Base-by-base conservation (phyloP, 371 early-diverging fungal genomes). In the Mucor lusitanicus region DNA sequence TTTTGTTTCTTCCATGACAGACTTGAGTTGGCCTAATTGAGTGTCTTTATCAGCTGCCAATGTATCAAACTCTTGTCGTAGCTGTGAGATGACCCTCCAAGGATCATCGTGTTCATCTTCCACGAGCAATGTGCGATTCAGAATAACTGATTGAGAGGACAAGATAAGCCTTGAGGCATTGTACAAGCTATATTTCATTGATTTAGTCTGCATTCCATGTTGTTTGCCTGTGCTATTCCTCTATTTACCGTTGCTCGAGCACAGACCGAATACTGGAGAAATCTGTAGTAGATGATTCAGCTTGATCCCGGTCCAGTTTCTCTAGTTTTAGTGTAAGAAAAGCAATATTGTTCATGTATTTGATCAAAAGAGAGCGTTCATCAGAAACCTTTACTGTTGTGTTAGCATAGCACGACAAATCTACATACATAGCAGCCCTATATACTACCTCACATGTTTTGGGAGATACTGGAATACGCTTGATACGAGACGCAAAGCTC, bases 401-500 rank as follows among this genome's bases (percentile, higher is more conserved):
- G 37, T 37, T 37, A 37, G 37, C 0, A 11, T 37, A 37, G 8
- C 13, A 4, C 37, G 4, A 13, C 37, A 37, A 37, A 4, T 13
- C 37, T 37, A 13, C 13, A 9, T 6, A 35, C 1, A 9, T n/a
- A n/a, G n/a, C n/a, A n/a, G n/a, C n/a, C n/a, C n/a, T n/a, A n/a
- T n/a, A n/a, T n/a, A n/a, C n/a, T 59, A 69, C 69, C 65, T 71
- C 71, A n/a, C 46, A 67, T 3, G 58, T 30, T 19, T 70, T 70
- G 6, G 74, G 71, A 12, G 61, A 32, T 4, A 64, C 28, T 19
- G 64, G 59, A 13, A 95, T 88, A 65, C 86, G 84, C 70, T 91
- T 92, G 59, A 93, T 89, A n/a, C 94, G 79, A 1, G 86, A 68
- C 0, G 95, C 96, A 76, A 96, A 97, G 58, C 92, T 92, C 32